Conservation (phyloP, 371 early-diverging fungal species). For the Sporodiniella umbellata region DNA sequence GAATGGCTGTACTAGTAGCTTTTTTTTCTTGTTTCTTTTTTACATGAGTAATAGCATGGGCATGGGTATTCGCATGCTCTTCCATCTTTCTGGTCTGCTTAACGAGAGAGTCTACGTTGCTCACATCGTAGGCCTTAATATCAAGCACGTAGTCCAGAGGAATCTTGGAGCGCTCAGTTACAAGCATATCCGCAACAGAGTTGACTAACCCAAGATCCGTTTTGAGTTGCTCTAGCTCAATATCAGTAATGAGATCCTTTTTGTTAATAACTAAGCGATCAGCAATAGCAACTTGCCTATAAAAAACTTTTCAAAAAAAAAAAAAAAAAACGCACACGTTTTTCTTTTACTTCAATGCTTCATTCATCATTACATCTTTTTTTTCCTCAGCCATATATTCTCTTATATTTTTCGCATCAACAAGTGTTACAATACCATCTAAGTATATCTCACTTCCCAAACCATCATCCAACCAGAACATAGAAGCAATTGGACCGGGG, state of each 20-base stretch:
- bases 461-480: slow-evolving; percentile 97
- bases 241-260: slow-evolving; percentile 69
- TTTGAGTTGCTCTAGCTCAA: slow-evolving; percentile 50
- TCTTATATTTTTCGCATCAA: slow-evolving; percentile 82
- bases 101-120: slow-evolving; percentile 30
- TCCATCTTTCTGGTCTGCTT: slow-evolving; percentile 31
- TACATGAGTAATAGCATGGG: slow-evolving; percentile 48
- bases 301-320: not conserved
- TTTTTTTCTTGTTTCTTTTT: slow-evolving; percentile 10
- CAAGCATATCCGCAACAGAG: slow-evolving; percentile 57
- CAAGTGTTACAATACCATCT: slow-evolving; percentile 92
- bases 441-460: slow-evolving; percentile 85
- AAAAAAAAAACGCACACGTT: no score
- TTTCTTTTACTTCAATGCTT: slow-evolving; percentile 58
- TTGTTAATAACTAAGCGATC: slow-evolving; percentile 95
- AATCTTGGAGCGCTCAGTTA: slow-evolving; percentile 62
- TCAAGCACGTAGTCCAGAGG: slow-evolving; percentile 73
- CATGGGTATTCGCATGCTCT: slow-evolving; percentile 24
- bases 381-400: slow-evolving; percentile 56
- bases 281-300: slow-evolving; percentile 91
- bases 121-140: slow-evolving; percentile 70
- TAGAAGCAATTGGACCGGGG: slow-evolving; percentile 90
- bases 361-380: slow-evolving; percentile 60
- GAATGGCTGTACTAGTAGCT: slow-evolving; percentile 2
- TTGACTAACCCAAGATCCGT: slow-evolving; percentile 54